phyloP scores from a whole-genome alignment of 495 filamentous ascomycete species.

The Talaromyces borbonicus region DNA sequence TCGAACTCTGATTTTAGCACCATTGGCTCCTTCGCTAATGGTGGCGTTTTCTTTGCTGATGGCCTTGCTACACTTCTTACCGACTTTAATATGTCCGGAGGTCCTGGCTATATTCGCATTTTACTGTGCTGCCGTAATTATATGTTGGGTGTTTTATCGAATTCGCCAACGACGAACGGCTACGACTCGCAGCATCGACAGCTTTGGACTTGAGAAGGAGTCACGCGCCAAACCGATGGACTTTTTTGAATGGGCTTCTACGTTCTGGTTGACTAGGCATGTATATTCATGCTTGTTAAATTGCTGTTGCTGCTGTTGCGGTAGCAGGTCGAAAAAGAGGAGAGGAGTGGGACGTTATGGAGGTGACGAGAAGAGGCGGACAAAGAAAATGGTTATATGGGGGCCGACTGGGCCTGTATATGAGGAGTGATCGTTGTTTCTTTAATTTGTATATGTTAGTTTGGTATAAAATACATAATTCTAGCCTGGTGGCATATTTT shows the following conservation, averaged over 20 bases:
- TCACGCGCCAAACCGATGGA: too few species aligned
- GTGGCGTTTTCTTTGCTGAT: neutral
- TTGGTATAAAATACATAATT: too few species aligned
- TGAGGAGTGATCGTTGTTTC: neutral
- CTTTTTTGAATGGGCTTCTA: neutral
- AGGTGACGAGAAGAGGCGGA: neutral
- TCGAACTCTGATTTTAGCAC: neutral
- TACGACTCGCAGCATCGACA: neutral
- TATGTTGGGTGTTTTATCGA: neutral
- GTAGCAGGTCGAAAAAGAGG: neutral
- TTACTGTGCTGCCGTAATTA: neutral
- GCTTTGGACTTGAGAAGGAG: neutral
- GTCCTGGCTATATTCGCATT: neutral
- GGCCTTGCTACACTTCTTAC: neutral
- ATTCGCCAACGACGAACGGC: neutral
- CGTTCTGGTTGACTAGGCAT: conserved; percentile 3
- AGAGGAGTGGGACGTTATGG: too few species aligned
- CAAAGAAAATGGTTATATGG: conserved; percentile 5
- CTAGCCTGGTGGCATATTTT: too few species aligned
- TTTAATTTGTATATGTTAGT: neutral
- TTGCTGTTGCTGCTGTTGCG: neutral
- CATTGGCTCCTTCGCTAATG: neutral
- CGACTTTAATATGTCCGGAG: neutral
- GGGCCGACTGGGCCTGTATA: conserved; percentile 5
- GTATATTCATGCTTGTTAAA: neutral